Percentiles rank a stretch among this genome's conserved stretches.
These are phyloP conservation scores for Pseudonectria foliicola DNA, from an alignment of 2,329 filamentous ascomycete genomes.

Conservation along the genomic window DNA sequence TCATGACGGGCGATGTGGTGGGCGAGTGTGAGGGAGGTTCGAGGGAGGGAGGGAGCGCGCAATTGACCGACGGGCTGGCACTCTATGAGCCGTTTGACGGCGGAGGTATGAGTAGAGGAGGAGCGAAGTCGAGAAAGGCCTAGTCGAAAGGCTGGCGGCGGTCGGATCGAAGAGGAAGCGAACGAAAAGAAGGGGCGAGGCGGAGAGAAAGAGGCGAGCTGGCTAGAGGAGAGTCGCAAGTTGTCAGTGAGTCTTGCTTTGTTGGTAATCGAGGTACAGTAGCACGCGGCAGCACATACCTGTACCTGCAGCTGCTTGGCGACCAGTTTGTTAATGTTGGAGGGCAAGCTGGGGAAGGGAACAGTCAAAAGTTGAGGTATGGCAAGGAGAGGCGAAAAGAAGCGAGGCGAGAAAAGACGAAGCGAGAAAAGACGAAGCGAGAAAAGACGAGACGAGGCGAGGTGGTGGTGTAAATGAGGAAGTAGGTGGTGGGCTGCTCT, in stretches of 20 bases:
- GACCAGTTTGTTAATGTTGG: too few species aligned
- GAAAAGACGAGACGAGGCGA: conserved; percentile 2
- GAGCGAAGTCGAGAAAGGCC: too few species aligned
- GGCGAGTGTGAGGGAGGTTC: neutral
- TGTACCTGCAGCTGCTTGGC: too few species aligned
- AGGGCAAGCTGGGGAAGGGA: too few species aligned
- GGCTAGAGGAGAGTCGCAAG: too few species aligned
- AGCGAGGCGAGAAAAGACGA: neutral
- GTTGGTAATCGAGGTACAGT: too few species aligned
- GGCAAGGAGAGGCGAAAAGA: too few species aligned
- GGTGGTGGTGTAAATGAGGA: conserved; percentile 1
- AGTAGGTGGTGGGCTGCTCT: conserved; percentile 4
- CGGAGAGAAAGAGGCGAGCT: conserved; percentile 1
- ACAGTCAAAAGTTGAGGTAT: too few species aligned
- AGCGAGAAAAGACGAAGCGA: conserved; percentile 1
- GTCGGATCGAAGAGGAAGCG: neutral
- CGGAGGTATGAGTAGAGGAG: too few species aligned
- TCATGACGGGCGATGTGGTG: conserved; percentile 23
- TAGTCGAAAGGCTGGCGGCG: too few species aligned
- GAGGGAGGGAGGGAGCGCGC: conserved; percentile 2
- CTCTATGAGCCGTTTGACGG: conserved; percentile 2
- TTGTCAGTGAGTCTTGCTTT: too few species aligned
- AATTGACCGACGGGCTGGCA: neutral
- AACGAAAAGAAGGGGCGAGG: conserved; percentile 1
- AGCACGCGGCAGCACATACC: too few species aligned